Base-by-base conservation (phyloP, 2,329 filamentous ascomycete genomes). In the Hypoxylon rubiginosum region DNA sequence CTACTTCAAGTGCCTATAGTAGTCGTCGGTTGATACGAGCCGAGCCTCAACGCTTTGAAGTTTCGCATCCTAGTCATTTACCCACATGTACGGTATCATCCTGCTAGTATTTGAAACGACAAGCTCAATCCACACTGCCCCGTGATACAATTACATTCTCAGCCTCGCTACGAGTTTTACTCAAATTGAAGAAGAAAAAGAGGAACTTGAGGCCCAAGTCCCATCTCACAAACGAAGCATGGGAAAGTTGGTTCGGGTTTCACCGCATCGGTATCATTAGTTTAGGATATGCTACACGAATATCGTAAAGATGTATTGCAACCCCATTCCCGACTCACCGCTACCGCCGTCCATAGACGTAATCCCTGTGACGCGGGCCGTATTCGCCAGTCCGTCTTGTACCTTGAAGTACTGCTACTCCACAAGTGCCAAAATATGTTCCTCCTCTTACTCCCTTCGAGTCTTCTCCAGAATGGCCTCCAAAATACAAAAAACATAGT, bases 31-130 rank as follows among this genome's bases (percentile, higher is more conserved):
- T 49, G 15, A 21, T 26, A 9, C 34, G 34, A 59, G 19, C 66
- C 63, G 66, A 68, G 66, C 66, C 63, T 66, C 66, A 64, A 32
- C n/a, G 19, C 45, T 34, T 10, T 11, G 28, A 41, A 32, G 64
- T 69, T 67, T 69, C 67, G 62, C 39, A 69, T 61, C 67, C 67
- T 24, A 19, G 67, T 67, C 52, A 50, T 4, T 43, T 64, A 65
- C 53, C 65, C 65, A 59, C 54, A 52, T 34, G 17, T 59, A 52
- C 54, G 19, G 60, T 64, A 56, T 67, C 56, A 64, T 52, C 36
- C 48, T 36, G 32, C 59, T 19, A 53, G 48, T 32, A 52, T 56
- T 17, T 68, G 66, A 68, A 68, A 68, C 63, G 24, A n/a, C 34
- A 43, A 45, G 41, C 41, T 26, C 39, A 46, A 51, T 28, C 62